A percentile compares a stretch with the other conserved stretches of the same genome.
Conservation (phyloP, 768 basidiomycete species). For the Coprinopsis cinerea region DNA sequence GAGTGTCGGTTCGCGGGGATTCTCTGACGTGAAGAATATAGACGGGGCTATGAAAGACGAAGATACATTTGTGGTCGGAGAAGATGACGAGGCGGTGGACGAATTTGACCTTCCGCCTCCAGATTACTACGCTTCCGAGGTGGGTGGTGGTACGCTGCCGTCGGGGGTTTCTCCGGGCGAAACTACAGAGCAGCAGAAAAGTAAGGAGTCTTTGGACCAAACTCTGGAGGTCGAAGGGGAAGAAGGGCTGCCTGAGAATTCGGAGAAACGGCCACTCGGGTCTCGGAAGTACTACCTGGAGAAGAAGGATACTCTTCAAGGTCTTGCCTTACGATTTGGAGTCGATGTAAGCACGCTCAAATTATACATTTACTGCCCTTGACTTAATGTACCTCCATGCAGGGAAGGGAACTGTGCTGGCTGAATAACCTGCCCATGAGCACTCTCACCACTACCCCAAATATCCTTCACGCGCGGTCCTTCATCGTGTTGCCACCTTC, state of each 20-base stretch:
- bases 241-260: neutral
- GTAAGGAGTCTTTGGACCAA: conserved; percentile 1
- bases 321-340: conserved; percentile 55
- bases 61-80: conserved; percentile 61
- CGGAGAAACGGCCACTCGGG: conserved; percentile 10
- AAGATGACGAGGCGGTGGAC: conserved; percentile 50
- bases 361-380: neutral
- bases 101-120: conserved; percentile 24
- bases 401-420: conserved; percentile 54
- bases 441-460: conserved; percentile 64
- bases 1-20: neutral
- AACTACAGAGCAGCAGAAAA: neutral
- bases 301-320: conserved; percentile 54
- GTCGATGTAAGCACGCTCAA: conserved; percentile 44
- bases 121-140: conserved; percentile 4
- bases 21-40: conserved; percentile 16
- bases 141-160: neutral
- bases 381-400: too few species aligned
- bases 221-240: neutral
- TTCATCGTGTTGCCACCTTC: conserved; percentile 49
- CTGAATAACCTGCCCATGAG: conserved; percentile 62
- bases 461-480: conserved; percentile 64
- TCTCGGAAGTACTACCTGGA: conserved; percentile 47
- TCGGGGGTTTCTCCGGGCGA: neutral
- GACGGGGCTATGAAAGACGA: conserved; percentile 54